Conservation (phyloP, 2,329 filamentous ascomycete species). For the Fusarium sp. region DNA sequence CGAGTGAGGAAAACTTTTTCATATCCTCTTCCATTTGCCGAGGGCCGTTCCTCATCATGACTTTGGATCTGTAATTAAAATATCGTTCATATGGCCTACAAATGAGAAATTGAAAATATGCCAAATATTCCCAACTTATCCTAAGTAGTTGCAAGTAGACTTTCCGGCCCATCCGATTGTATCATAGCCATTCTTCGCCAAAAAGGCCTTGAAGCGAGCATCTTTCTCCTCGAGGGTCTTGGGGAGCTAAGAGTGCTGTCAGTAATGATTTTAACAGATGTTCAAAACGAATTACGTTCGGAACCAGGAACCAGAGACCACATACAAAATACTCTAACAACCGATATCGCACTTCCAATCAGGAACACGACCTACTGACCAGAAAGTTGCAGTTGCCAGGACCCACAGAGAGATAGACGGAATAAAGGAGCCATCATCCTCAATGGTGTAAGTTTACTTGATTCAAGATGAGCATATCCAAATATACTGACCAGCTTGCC, state of each 20-base stretch:
- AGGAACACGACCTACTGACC: not conserved
- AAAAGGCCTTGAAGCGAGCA: not conserved
- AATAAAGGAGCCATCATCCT: not conserved
- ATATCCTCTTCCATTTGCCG: no score
- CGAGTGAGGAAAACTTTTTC: no score
- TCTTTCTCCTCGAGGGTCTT: slow-evolving; percentile 3
- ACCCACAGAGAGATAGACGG: not conserved
- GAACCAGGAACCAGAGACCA: slow-evolving; percentile 6
- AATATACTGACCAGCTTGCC: not conserved
- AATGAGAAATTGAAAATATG: no score
- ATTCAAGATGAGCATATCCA: fast-evolving
- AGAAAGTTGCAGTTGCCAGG: not conserved
- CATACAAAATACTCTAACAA: not conserved
- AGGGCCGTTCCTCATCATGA: no score
- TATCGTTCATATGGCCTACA: no score
- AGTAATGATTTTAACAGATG: not conserved
- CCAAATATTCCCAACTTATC: no score
- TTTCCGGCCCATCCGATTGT: not conserved
- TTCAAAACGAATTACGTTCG: not conserved
- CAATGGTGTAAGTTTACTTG: not conserved
- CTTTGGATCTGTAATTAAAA: no score
- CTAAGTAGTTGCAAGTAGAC: not conserved
- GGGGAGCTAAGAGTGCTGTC: not conserved
- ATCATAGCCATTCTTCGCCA: not conserved
- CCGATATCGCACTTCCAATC: not conserved